A percentile compares a stretch with the other conserved stretches of the same genome.
These are phyloP conservation scores for Aurantiochytrium sp. DNA, from an alignment of 108 stramenopile genomes.

Conservation along the genomic window DNA sequence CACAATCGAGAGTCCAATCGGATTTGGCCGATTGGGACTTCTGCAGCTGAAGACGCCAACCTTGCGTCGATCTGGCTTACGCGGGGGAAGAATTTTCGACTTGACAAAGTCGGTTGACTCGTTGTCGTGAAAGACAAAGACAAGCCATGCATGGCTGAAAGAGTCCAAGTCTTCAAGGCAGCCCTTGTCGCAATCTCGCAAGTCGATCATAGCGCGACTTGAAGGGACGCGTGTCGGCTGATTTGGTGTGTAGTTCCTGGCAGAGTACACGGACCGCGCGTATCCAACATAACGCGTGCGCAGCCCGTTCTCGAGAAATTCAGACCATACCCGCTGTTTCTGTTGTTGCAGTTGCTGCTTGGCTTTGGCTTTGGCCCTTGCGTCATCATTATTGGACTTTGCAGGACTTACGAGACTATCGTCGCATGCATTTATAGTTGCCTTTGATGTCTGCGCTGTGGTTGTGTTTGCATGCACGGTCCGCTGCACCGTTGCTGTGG, in stretches of 20 bases:
- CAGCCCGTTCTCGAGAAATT: not conserved
- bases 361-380: not conserved
- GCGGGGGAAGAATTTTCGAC: not conserved
- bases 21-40: constrained; percentile 7
- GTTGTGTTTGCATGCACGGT: not conserved
- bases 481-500: not conserved
- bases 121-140: not conserved
- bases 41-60: constrained; percentile 13
- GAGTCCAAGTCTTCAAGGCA: not conserved
- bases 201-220: not conserved
- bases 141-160: not conserved
- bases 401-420: not conserved
- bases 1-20: constrained; percentile 17
- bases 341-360: not conserved
- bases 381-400: not conserved
- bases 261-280: not conserved
- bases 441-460: not conserved
- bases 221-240: not conserved
- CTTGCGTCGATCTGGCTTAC: not conserved
- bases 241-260: not conserved
- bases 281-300: not conserved
- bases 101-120: not conserved
- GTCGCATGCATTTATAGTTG: not conserved
- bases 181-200: not conserved
- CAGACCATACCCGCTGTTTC: not conserved